Evolutionary conservation across 1,284 basidiomycete genomes (phyloP), one percentile per base, ranked within the genome.

Genomic region (Marasmius oreades): DNA sequence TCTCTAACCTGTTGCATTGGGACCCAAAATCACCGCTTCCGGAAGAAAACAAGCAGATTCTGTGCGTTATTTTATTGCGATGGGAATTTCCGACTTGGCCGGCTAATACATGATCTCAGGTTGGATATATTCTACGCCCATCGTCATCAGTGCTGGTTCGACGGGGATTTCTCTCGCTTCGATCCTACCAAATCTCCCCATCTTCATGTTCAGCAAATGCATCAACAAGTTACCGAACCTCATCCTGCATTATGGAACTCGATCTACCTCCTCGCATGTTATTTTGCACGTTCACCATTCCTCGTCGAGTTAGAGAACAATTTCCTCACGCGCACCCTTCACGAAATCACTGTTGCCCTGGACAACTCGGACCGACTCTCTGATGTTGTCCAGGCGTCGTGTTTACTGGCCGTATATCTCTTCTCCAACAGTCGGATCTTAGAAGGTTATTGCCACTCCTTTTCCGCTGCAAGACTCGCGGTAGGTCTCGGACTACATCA

Each of bases 401-500:
- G 77, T 47, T 74, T 86, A 36, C 74, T 86, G 48, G 79, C 82
- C 5, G 72, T 80, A 36, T 85, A 85, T 64, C 79, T 83, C 63
- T 85, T 80, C 67, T 75, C 77, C 64, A 80, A 82, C 56, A 76
- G 76, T 52, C 76, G 81, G 16, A 69, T 76, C 16, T 73, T 84
- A 33, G 84, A 86, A 62, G 84, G 81, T 6, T 84, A 84, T 65
- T 77, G 80, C 45, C 82, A 85, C 60, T 77, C 82, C 2, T 82
- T 80, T 58, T 78, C 80, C 12, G 82, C 82, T 11, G 77, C 79
- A 50, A 76, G 81, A 20, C 72, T 86, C 12, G 79, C 81, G 2
- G 73, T 81, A 18, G 78, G 76, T 14, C 72, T 82, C 14, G 80
- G 79, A 12, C 68, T 84, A 24, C 80, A 84, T 66, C 80, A 81